Evolutionary conservation across 768 basidiomycete species (phyloP).

Genomic region (Serendipita sp.): DNA sequence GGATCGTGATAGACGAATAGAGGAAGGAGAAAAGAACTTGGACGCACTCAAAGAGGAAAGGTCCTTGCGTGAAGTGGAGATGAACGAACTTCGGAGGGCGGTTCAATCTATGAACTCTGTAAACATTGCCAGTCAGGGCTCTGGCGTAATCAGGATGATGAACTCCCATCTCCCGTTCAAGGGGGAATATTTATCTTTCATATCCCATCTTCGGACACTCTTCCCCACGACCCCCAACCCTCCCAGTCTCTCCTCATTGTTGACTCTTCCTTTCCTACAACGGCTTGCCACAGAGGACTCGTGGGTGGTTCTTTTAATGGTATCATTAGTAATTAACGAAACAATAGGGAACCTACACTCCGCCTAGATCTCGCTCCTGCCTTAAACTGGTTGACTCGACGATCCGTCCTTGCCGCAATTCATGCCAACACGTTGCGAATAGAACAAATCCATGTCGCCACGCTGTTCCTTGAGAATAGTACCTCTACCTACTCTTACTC

Average conservation of each 20-base stretch:
- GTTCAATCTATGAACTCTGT: neutral
- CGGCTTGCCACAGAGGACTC: slow-evolving; percentile 69
- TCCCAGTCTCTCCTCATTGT: slow-evolving; percentile 57
- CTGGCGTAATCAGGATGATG: slow-evolving; percentile 32
- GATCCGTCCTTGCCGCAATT: slow-evolving; percentile 70
- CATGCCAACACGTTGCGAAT: slow-evolving; percentile 75
- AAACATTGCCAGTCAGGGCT: slow-evolving; percentile 7
- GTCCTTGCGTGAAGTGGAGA: slow-evolving; percentile 40
- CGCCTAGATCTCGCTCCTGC: slow-evolving; percentile 89
- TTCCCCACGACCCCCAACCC: slow-evolving; percentile 44
- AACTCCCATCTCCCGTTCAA: slow-evolving; percentile 60
- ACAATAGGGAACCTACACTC: slow-evolving; percentile 67
- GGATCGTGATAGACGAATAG: slow-evolving; percentile 56
- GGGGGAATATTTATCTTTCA: slow-evolving; percentile 57
- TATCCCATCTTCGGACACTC: slow-evolving; percentile 58
- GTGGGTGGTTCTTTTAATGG: slow-evolving; percentile 28
- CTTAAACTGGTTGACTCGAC: slow-evolving; percentile 83
- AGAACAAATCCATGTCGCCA: slow-evolving; percentile 59
- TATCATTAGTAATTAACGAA: neutral
- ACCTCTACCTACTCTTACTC: slow-evolving; percentile 25
- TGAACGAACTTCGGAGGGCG: slow-evolving; percentile 29
- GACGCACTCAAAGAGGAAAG: slow-evolving; percentile 56
- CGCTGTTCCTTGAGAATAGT: slow-evolving; percentile 42
- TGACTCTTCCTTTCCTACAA: slow-evolving; percentile 62
- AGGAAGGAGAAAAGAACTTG: slow-evolving; percentile 66